These are phyloP conservation scores for Colletotrichum phormii DNA, from an alignment of 2,329 filamentous ascomycete genomes.

Conservation along the genomic window DNA sequence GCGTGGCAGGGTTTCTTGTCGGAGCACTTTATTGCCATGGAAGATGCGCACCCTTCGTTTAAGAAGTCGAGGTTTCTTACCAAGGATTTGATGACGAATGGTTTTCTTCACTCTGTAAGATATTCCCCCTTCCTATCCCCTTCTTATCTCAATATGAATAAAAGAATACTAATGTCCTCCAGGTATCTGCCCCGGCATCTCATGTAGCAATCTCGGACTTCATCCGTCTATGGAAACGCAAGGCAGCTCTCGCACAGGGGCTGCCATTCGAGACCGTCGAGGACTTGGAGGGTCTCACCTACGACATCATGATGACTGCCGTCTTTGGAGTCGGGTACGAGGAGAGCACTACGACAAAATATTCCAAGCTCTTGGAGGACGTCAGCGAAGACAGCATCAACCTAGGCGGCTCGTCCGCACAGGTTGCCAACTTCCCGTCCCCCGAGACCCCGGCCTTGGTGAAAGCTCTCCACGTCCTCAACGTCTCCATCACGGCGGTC, in stretches of 20 bases:
- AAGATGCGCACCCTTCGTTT: slow-evolving; percentile 1
- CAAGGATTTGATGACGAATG: slow-evolving; percentile 14
- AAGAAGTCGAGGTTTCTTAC: slow-evolving; percentile 9
- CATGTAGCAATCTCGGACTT: neutral
- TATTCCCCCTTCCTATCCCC: too few species aligned
- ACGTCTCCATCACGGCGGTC: neutral
- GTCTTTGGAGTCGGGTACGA: neutral
- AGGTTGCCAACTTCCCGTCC: neutral
- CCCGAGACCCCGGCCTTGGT: neutral
- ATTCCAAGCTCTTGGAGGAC: neutral
- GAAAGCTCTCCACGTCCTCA: neutral
- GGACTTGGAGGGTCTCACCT: neutral
- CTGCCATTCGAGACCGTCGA: neutral
- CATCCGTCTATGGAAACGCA: neutral
- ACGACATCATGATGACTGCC: slow-evolving; percentile 2
- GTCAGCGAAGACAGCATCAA: too few species aligned
- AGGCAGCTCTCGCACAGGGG: neutral
- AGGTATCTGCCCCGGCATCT: neutral
- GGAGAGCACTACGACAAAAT: neutral
- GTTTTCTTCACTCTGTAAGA: slow-evolving; percentile 2
- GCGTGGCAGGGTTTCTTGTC: neutral
- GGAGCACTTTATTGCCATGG: slow-evolving; percentile 16
- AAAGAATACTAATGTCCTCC: too few species aligned
- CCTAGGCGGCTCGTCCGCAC: neutral
- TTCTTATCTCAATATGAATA: rapidly evolving